Evolutionary conservation across 2,329 filamentous ascomycete genomes (phyloP).

Genomic region (Sarocladium strictum): DNA sequence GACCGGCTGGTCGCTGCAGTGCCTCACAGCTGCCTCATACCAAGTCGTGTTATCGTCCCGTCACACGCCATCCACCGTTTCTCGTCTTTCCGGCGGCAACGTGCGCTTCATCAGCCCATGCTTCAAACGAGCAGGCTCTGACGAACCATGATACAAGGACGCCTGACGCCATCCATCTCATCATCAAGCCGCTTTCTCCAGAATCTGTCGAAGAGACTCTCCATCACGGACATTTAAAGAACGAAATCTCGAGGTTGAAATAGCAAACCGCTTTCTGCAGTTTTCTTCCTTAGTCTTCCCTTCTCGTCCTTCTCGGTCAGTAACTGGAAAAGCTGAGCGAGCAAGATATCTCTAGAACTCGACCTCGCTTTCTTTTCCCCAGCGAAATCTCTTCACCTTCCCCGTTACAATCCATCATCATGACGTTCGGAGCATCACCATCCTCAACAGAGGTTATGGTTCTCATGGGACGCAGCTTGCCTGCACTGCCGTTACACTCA

Average conservation of each 20-base stretch:
- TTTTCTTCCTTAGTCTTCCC: background rate
- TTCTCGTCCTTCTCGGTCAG: constrained; percentile 7
- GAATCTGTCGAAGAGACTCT: background rate
- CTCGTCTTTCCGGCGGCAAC: background rate
- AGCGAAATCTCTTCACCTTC: background rate
- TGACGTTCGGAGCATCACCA: background rate
- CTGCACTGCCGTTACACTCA: constrained; percentile 4
- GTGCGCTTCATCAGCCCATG: background rate
- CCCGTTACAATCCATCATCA: background rate
- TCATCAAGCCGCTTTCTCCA: background rate
- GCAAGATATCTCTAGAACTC: background rate
- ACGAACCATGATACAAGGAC: constrained; percentile 9
- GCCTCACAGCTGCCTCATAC: background rate
- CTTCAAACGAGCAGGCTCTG: constrained; percentile 5
- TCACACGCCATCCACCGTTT: background rate
- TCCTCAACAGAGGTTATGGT: background rate
- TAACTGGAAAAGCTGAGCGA: constrained; percentile 8
- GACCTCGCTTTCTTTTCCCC: background rate
- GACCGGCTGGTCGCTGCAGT: background rate
- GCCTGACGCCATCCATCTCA: background rate
- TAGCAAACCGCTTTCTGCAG: background rate
- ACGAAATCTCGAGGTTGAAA: background rate
- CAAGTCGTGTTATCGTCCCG: background rate
- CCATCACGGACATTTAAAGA: background rate
- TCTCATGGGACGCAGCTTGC: background rate